Evolutionary conservation across 2,329 filamentous ascomycete genomes (phyloP).

Genomic region (Talaromyces pinophilus): DNA sequence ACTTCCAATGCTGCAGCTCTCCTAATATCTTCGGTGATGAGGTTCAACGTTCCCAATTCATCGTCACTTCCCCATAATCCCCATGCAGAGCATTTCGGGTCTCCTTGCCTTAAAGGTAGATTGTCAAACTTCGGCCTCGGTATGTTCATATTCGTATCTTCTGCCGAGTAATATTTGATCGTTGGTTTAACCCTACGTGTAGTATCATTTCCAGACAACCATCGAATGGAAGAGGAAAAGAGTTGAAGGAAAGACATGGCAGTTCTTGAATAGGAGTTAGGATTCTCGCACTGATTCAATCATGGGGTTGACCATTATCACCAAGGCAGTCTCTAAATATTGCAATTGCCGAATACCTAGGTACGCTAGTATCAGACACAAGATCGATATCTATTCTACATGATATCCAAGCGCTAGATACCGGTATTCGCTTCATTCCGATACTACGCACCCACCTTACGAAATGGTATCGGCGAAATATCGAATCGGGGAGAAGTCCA

Average conservation of each 20-base stretch:
- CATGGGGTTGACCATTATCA: not conserved
- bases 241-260: not conserved
- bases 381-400: not conserved
- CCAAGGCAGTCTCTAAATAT: not conserved
- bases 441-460: not conserved
- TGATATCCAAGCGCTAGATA: not conserved
- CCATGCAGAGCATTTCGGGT: conserved; percentile 24
- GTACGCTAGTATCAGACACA: not conserved
- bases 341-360: not conserved
- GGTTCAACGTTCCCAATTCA: conserved; percentile 23
- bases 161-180: not conserved
- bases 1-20: conserved; percentile 16
- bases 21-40: conserved; percentile 21
- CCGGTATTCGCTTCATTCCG: not conserved
- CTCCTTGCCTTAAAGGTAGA: conserved; percentile 11
- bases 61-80: conserved; percentile 23
- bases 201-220: not conserved
- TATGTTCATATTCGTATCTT: not conserved
- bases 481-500: not conserved
- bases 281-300: not conserved
- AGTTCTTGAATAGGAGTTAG: not conserved
- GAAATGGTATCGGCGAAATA: not conserved
- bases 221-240: not conserved
- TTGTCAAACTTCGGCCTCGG: conserved; percentile 10
- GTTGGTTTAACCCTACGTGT: not conserved